phyloP scores from a whole-genome alignment of 352 stramenopile species.

The Pilasporangium apinafurcum region DNA sequence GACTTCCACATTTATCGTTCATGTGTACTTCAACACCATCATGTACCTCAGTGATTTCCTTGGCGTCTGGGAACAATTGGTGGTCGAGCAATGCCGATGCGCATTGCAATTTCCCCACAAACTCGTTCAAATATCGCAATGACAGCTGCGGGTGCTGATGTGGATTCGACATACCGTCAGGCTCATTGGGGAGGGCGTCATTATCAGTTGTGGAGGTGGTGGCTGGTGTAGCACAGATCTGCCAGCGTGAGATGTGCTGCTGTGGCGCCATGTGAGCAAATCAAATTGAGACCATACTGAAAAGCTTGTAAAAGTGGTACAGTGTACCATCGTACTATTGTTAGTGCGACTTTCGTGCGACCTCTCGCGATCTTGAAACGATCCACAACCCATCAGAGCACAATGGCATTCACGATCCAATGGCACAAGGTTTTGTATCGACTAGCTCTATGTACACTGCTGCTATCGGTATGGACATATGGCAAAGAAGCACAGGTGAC shows the following conservation, averaged over 20 bases:
- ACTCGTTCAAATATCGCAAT: conserved; percentile 81
- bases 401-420: no score
- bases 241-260: conserved; percentile 30
- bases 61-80: conserved; percentile 72
- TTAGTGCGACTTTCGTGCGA: conserved; percentile 6
- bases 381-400: no score
- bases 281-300: no score
- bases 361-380: no score
- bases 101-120: conserved; percentile 76
- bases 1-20: neutral
- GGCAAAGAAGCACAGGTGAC: neutral
- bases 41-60: conserved; percentile 76
- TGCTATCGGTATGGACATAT: conserved; percentile 16
- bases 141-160: conserved; percentile 23
- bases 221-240: conserved; percentile 1
- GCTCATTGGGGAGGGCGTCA: no score
- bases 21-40: neutral
- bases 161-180: neutral
- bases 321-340: no score
- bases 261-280: conserved; percentile 11
- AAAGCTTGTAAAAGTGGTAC: no score
- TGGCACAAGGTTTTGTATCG: no score
- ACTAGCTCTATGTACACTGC: no score
- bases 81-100: conserved; percentile 58
- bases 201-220: neutral